These are phyloP conservation scores for Trichocladium antarcticum DNA, from an alignment of 495 filamentous ascomycete species.

Conservation along the genomic window DNA sequence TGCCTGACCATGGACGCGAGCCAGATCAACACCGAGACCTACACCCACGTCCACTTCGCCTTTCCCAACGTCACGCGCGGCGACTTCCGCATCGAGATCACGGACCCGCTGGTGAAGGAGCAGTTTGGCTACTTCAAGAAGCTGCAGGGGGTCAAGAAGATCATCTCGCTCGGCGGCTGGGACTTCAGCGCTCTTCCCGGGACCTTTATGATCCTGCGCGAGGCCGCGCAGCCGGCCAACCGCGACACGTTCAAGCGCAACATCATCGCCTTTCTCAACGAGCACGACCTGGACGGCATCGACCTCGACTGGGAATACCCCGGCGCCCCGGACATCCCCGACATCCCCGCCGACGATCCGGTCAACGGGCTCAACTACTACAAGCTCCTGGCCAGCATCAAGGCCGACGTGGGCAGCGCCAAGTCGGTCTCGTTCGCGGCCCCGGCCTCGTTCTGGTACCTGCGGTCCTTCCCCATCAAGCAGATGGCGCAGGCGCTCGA, in stretches of 20 bases:
- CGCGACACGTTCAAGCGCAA: slow-evolving; percentile 15
- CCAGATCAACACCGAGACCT: slow-evolving; percentile 7
- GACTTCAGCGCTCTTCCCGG: slow-evolving; percentile 10
- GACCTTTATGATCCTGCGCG: slow-evolving; percentile 21
- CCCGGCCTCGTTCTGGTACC: slow-evolving; percentile 26
- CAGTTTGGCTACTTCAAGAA: slow-evolving; percentile 16
- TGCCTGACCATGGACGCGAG: slow-evolving; percentile 17
- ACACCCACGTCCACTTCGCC: slow-evolving; percentile 19
- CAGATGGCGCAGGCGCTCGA: slow-evolving; percentile 16
- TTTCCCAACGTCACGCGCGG: slow-evolving; percentile 9
- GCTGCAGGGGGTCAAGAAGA: slow-evolving; percentile 12
- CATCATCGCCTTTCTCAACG: slow-evolving; percentile 17
- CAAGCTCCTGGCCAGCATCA: not conserved
- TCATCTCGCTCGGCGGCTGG: slow-evolving; percentile 30
- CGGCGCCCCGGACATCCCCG: not conserved
- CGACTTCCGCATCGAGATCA: slow-evolving; percentile 4
- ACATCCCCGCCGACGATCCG: not conserved
- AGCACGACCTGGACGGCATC: slow-evolving; percentile 21
- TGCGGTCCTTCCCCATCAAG: slow-evolving; percentile 21
- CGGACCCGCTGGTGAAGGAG: slow-evolving; percentile 2
- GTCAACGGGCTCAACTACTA: slow-evolving; percentile 10
- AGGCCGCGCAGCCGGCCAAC: slow-evolving; percentile 15
- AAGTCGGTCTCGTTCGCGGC: slow-evolving; percentile 11
- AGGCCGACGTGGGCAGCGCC: not conserved
- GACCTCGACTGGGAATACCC: slow-evolving; percentile 33